A percentile compares a stretch with the other conserved stretches of the same genome.
These are phyloP conservation scores for Suillus cothurnatus DNA, from an alignment of 768 basidiomycete species.

Conservation along the genomic window DNA sequence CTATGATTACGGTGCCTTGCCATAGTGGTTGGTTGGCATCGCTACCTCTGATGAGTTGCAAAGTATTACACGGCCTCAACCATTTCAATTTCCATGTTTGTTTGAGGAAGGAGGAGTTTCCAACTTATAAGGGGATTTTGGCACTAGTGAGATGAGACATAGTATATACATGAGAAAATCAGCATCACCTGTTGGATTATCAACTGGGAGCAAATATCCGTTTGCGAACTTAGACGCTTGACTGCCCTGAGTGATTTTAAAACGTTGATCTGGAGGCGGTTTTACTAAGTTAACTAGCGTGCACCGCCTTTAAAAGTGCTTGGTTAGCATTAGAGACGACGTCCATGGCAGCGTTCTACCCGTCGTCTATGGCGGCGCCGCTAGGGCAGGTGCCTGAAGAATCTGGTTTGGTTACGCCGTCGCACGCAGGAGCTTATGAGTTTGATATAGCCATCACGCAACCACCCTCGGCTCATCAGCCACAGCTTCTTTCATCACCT, in stretches of 20 bases:
- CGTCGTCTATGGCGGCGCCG: conserved; percentile 47
- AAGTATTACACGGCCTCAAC: neutral
- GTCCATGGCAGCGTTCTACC: conserved; percentile 41
- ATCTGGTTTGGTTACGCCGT: conserved; percentile 44
- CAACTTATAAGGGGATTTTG: neutral
- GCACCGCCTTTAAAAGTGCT: conserved; percentile 24
- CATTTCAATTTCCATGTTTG: neutral
- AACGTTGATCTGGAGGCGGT: conserved; percentile 16
- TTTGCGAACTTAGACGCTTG: neutral
- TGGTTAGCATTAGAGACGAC: conserved; percentile 20
- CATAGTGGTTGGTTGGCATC: conserved; percentile 1
- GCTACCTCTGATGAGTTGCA: neutral
- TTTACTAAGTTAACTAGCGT: conserved; percentile 20
- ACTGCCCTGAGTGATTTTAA: conserved; percentile 13
- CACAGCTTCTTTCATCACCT: conserved; percentile 25
- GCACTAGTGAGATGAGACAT: neutral
- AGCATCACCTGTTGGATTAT: neutral
- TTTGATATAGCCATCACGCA: conserved; percentile 55
- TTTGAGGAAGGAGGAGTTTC: neutral
- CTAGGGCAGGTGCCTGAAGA: conserved; percentile 56
- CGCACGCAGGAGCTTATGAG: conserved; percentile 65
- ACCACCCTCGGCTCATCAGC: conserved; percentile 26
- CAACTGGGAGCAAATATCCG: conserved; percentile 3
- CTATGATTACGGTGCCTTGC: neutral
- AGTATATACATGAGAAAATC: conserved; percentile 1